phyloP scores from a whole-genome alignment of 1,139 yeast genomes.

The Taiozyma onychis region DNA sequence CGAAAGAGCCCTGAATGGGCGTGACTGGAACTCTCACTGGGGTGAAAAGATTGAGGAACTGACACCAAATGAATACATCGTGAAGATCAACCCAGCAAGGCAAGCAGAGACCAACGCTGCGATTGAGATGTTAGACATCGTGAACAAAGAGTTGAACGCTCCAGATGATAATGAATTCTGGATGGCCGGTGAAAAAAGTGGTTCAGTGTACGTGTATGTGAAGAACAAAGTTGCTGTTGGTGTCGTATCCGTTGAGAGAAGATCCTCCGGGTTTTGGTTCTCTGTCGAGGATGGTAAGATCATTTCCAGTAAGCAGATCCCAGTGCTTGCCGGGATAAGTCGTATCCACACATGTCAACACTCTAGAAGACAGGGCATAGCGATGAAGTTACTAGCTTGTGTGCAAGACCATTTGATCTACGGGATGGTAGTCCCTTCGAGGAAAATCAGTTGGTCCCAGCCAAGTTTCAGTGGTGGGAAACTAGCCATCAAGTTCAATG shows the following conservation, averaged over 20 bases:
- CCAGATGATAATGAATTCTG: constrained; percentile 47
- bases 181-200: constrained; percentile 30
- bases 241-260: constrained; percentile 39
- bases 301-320: constrained; percentile 23
- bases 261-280: constrained; percentile 43
- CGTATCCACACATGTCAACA: constrained; percentile 57
- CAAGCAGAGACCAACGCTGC: constrained; percentile 28
- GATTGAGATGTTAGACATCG: constrained; percentile 39
- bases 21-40: constrained; percentile 33
- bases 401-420: constrained; percentile 42
- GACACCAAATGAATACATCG: constrained; percentile 17
- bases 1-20: constrained; percentile 41
- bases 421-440: constrained; percentile 39
- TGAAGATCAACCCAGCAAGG: constrained; percentile 27
- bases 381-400: constrained; percentile 35
- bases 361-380: constrained; percentile 50
- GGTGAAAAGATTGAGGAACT: constrained; percentile 17
- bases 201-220: constrained; percentile 44
- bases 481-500: constrained; percentile 48
- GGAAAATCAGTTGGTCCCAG: constrained; percentile 62
- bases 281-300: constrained; percentile 24
- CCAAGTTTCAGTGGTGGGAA: constrained; percentile 59
- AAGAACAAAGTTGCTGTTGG: constrained; percentile 44
- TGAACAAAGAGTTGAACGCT: constrained; percentile 56
- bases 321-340: constrained; percentile 45